These are phyloP conservation scores for Colletotrichum camelliae DNA, from an alignment of 2,329 filamentous ascomycete species.

Conservation along the genomic window DNA sequence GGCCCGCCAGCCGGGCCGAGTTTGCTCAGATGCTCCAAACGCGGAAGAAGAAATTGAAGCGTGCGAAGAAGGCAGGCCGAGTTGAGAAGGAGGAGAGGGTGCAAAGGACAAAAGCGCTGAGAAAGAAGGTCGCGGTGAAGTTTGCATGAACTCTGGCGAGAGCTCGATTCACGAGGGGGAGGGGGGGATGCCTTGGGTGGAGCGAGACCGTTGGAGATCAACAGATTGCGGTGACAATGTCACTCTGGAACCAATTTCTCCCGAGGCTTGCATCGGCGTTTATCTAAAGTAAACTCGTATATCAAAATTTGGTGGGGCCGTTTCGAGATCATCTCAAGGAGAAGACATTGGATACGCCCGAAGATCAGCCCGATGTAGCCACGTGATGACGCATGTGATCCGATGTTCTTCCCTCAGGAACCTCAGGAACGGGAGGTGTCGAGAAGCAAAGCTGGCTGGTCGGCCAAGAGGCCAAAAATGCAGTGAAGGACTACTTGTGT, in stretches of 20 bases:
- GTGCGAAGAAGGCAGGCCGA: background rate
- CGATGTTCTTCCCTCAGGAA: background rate
- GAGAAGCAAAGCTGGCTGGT: background rate
- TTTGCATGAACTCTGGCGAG: background rate
- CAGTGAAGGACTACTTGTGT: background rate
- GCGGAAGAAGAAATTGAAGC: background rate
- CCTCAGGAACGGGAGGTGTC: background rate
- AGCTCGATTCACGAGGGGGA: background rate
- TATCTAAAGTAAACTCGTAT: conserved; percentile 20
- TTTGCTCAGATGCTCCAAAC: background rate
- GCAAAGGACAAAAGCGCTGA: background rate
- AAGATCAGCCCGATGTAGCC: background rate
- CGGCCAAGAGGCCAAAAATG: conserved; percentile 18
- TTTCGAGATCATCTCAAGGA: conserved; percentile 23
- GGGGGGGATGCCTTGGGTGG: background rate
- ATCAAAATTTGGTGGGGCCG: conserved; percentile 13
- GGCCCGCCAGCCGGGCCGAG: background rate
- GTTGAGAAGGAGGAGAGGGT: background rate
- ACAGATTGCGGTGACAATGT: conserved; percentile 2
- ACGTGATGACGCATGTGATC: conserved; percentile 15
- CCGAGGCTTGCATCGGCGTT: conserved; percentile 20
- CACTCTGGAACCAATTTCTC: conserved; percentile 12
- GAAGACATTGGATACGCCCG: background rate
- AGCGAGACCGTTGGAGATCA: conserved; percentile 8
- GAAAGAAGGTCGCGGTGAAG: background rate